Conservation (phyloP, 176 grass and related monocot species). For the Eleusine coracana region DNA sequence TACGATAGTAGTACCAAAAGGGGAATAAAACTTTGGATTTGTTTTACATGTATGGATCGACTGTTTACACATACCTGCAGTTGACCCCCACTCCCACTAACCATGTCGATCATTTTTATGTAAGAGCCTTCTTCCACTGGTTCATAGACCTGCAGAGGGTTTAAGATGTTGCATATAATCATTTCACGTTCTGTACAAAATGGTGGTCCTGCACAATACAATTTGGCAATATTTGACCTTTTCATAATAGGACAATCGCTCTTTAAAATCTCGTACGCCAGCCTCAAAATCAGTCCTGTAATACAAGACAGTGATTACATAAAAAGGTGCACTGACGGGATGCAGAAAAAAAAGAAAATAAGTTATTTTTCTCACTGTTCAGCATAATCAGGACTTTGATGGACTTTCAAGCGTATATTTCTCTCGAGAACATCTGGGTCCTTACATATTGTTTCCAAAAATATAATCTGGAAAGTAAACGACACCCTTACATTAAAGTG, state of each 20-base stretch:
- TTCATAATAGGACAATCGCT: conserved; percentile 86
- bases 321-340: conserved; percentile 17
- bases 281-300: conserved; percentile 94
- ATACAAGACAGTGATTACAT: conserved; percentile 23
- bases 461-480: conserved; percentile 53
- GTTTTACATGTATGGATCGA: conserved; percentile 20
- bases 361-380: conserved; percentile 73
- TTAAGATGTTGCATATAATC: conserved; percentile 26
- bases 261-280: conserved; percentile 91
- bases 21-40: conserved; percentile 21
- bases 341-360: conserved; percentile 17
- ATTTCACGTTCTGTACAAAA: conserved; percentile 25
- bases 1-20: not conserved
- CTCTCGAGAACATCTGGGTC: conserved; percentile 82
- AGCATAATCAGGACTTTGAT: conserved; percentile 97
- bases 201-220: conserved; percentile 22
- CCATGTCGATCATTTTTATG: conserved; percentile 98
- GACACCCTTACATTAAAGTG: not conserved
- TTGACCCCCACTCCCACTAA: conserved; percentile 79
- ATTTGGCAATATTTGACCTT: conserved; percentile 60
- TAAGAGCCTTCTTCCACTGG: conserved; percentile 94
- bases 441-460: conserved; percentile 99
- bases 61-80: conserved; percentile 64
- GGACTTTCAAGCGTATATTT: conserved; percentile 98
- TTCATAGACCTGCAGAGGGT: conserved; percentile 76